These are phyloP conservation scores for Lenwebbia sp. DNA, from an alignment of 345 rosid species.

Conservation along the genomic window DNA sequence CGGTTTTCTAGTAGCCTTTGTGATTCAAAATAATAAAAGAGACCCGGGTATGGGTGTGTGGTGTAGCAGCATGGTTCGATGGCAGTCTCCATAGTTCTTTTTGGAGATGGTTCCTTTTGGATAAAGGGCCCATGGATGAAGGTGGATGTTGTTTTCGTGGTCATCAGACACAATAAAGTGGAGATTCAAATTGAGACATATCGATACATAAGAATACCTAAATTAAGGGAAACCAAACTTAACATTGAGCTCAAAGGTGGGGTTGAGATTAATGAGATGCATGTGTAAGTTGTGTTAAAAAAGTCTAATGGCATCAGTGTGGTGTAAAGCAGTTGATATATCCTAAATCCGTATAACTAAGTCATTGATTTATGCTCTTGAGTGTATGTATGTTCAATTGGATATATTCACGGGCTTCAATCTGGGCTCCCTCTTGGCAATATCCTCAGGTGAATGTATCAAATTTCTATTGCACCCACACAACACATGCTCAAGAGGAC, in stretches of 20 bases:
- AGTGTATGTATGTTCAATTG: background rate
- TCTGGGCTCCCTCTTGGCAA: background rate
- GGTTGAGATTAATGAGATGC: background rate
- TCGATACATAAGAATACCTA: background rate
- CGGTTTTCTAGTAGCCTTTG: background rate
- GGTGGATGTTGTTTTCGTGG: background rate
- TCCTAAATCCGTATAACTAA: background rate
- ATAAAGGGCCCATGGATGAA: background rate
- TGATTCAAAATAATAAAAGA: background rate
- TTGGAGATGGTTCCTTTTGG: accelerated
- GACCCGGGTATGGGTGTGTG: background rate
- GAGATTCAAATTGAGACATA: background rate
- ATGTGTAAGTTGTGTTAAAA: background rate
- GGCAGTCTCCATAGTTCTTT: background rate
- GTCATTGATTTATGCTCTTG: background rate
- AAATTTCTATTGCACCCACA: background rate
- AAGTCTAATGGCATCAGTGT: too few species aligned
- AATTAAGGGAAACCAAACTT: background rate
- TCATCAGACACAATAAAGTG: background rate
- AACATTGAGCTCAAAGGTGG: background rate
- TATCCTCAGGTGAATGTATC: background rate
- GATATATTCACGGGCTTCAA: background rate
- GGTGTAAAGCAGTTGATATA: too few species aligned
- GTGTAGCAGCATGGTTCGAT: background rate
- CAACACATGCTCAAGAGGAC: background rate